phyloP scores from a whole-genome alignment of 345 rosid genomes.

The Jatropha curcas region DNA sequence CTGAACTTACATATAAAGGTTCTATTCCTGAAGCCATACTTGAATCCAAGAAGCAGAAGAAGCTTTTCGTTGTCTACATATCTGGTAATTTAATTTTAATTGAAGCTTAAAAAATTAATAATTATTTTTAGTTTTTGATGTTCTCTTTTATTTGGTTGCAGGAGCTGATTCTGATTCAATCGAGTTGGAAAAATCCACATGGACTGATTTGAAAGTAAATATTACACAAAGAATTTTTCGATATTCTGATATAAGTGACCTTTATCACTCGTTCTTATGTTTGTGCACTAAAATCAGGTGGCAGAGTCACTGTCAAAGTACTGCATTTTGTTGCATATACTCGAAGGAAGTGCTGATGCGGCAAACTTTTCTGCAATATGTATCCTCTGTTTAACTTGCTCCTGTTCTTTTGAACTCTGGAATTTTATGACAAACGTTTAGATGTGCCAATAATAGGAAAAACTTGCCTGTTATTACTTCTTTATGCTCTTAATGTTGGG shows the following conservation, averaged over 20 bases:
- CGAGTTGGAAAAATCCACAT: constrained; percentile 57
- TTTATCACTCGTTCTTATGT: neutral
- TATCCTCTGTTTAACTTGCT: constrained; percentile 52
- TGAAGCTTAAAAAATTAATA: too few species aligned
- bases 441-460: neutral
- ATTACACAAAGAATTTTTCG: too few species aligned
- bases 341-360: constrained; percentile 59
- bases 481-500: too few species aligned
- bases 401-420: neutral
- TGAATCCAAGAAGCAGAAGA: constrained; percentile 70
- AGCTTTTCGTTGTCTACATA: constrained; percentile 80
- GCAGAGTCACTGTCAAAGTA: constrained; percentile 69
- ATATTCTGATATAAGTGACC: neutral
- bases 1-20: constrained; percentile 61
- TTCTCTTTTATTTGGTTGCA: constrained; percentile 23
- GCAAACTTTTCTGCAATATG: constrained; percentile 73
- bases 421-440: neutral
- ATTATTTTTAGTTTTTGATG: neutral
- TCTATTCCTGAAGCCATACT: constrained; percentile 69
- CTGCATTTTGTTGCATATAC: constrained; percentile 69
- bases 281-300: constrained; percentile 44
- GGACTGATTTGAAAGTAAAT: constrained; percentile 61
- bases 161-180: constrained; percentile 57
- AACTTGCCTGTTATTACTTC: neutral
- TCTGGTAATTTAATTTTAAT: constrained; percentile 47